Base-by-base conservation (phyloP, 108 stramenopile species). In the Nitzschia inconspicua region DNA sequence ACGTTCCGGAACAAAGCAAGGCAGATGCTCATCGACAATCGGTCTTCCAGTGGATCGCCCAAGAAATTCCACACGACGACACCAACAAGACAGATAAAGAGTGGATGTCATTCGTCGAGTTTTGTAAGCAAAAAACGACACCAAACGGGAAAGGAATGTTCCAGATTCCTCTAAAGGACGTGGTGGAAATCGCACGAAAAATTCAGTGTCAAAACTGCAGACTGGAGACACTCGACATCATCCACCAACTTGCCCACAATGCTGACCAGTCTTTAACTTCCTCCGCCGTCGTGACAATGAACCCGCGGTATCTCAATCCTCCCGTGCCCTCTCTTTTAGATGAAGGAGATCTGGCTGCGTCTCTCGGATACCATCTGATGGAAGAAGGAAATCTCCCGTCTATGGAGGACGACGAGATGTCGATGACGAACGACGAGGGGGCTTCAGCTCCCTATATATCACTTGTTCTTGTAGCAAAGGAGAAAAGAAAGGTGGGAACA, bases 301-400 rank as follows among this genome's bases (percentile, higher is more conserved):
- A 43, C 1, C 13, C 48, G 14, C n/a, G 60, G 3, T 58, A 54
- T 6, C 36, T 69, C 43, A 55, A 69, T 19, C 48, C 68, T n/a
- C n/a, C n/a, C n/a, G n/a, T n/a, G n/a, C n/a, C n/a, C n/a, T n/a
- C n/a, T n/a, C n/a, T n/a, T n/a, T n/a, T n/a, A n/a, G n/a, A n/a
- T n/a, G n/a, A n/a, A n/a, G n/a, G n/a, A n/a, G n/a, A n/a, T n/a
- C n/a, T n/a, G n/a, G n/a, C n/a, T n/a, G n/a, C n/a, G n/a, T n/a
- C n/a, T n/a, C n/a, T n/a, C n/a, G n/a, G n/a, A n/a, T n/a, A n/a
- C n/a, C n/a, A n/a, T n/a, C n/a, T n/a, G n/a, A n/a, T 73, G 34
- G 72, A 73, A 35, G 72, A 73, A 46, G 72, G 72, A 13, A 50
- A 72, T 34, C 57, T 58, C 49, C n/a, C n/a, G n/a, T n/a, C n/a